phyloP scores from a whole-genome alignment of 192 early-diverging fungal genomes.

The Neocallimastix lanati region DNA sequence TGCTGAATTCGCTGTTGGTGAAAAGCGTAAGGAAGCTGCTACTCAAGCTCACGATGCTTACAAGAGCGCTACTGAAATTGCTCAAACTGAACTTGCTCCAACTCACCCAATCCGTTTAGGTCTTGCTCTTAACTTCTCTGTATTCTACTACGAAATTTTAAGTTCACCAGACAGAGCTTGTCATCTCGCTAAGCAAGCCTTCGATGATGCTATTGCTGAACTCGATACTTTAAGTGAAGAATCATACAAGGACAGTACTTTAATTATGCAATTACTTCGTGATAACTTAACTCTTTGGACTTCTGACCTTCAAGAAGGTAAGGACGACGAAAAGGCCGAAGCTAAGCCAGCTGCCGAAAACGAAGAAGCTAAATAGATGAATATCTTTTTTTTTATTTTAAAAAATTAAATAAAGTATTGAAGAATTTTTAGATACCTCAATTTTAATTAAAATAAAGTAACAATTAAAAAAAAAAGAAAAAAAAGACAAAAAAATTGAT shows the following conservation, averaged over 20 bases:
- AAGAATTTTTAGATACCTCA: neutral
- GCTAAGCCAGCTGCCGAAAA: neutral
- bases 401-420: neutral
- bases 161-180: constrained; percentile 95
- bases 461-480: neutral
- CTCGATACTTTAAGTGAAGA: constrained; percentile 96
- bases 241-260: constrained; percentile 97
- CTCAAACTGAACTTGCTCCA: constrained; percentile 79
- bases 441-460: neutral
- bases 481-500: neutral
- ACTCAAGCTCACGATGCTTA: constrained; percentile 78
- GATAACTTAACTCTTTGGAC: constrained; percentile 99
- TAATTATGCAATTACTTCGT: constrained; percentile 98
- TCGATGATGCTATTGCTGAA: constrained; percentile 98
- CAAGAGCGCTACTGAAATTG: constrained; percentile 88
- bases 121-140: constrained; percentile 94
- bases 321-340: constrained; percentile 2
- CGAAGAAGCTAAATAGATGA: neutral
- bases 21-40: constrained; percentile 66
- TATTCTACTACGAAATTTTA: constrained; percentile 98
- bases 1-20: constrained; percentile 85
- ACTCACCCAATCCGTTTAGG: constrained; percentile 98
- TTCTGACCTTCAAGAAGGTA: constrained; percentile 83
- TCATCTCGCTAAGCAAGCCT: constrained; percentile 90
- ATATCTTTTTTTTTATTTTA: neutral